Base-by-base conservation (phyloP, 768 basidiomycete species). In the Neoboletus brunneissimus region DNA sequence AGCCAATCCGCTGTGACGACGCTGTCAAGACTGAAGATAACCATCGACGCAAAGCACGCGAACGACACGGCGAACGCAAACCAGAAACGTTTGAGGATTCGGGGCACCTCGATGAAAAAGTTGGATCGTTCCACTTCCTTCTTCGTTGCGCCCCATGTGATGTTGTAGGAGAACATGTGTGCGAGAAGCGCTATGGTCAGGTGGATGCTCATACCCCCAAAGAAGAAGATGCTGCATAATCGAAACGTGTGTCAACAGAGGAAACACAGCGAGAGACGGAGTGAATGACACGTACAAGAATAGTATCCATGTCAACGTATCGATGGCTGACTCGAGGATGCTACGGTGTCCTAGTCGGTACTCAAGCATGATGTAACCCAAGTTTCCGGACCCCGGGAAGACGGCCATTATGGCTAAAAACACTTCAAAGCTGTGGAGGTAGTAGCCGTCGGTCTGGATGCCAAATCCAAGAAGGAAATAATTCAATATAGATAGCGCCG, bases 51-150 rank as follows among this genome's bases (percentile, higher is more conserved):
- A 57, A 87, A 76, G 12, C 76, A 58, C 18, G 77, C 53, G 60
- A 84, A 74, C 45, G 81, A 85, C 22, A 89, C 53, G 20, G 81
- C 55, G 58, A 91, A 77, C 42, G 82, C 80, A 46, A 83, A 64
- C 79, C 88, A 85, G 75, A 91, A 95, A 4, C 91, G 86, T 60
- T 84, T 84, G 66, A 87, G 75, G 67, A 95, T 93, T 54, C 83
- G 82, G 1, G 94, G 94, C 13, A 94, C 84, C 68, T 96, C 93
- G 49, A 88, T 82, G 81, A 90, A 94, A 77, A 96, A 94, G 68
- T 94, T 95, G 23, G 88, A 90, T 32, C 83, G 80, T 69, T 94
- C 88, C 38, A 95, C 91, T 70, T 91, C 89, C 79, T 93, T 94
- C 65, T 83, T 79, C 7, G 84, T 86, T 15, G 83, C 77, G 2